Conservation (phyloP, 371 early-diverging fungal genomes). For the Apophysomyces elegans region DNA sequence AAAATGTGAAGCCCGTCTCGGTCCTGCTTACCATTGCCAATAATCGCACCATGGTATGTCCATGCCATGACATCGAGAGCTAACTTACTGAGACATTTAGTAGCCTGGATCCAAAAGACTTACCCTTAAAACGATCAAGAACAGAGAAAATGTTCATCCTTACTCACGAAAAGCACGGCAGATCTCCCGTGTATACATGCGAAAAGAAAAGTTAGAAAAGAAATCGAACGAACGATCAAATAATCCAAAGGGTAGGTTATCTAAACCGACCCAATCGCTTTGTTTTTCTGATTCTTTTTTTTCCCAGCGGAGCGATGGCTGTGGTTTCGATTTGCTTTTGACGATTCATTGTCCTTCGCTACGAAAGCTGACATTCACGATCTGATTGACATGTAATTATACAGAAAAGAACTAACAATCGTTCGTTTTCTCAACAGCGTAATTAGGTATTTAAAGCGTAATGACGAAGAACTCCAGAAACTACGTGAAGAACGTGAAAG, state of each 20-base stretch:
- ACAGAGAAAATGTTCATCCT: slow-evolving; percentile 63
- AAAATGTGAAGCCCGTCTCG: no score
- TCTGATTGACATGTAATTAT: slow-evolving; percentile 49
- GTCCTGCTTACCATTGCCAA: no score
- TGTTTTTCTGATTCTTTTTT: background rate
- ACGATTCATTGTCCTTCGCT: slow-evolving; percentile 43
- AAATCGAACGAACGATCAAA: slow-evolving; percentile 27
- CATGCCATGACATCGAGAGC: no score
- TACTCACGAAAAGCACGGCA: slow-evolving; percentile 67
- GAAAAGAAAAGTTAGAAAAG: slow-evolving; percentile 57
- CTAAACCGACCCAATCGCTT: background rate
- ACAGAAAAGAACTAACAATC: background rate
- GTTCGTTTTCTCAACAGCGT: background rate
- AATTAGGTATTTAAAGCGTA: slow-evolving; percentile 45
- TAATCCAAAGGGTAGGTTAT: slow-evolving; percentile 34
- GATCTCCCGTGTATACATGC: slow-evolving; percentile 53
- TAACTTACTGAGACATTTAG: background rate
- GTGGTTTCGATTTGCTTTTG: slow-evolving; percentile 66
- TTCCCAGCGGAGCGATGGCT: slow-evolving; percentile 58
- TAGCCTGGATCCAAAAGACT: slow-evolving; percentile 61
- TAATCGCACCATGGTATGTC: no score
- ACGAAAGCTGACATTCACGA: slow-evolving; percentile 55
- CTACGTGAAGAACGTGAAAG: slow-evolving; percentile 50
- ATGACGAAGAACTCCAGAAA: slow-evolving; percentile 58
- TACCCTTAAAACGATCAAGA: slow-evolving; percentile 66